These are phyloP conservation scores for Arxiozyma telluris DNA, from an alignment of 1,139 yeast species.

Conservation along the genomic window DNA sequence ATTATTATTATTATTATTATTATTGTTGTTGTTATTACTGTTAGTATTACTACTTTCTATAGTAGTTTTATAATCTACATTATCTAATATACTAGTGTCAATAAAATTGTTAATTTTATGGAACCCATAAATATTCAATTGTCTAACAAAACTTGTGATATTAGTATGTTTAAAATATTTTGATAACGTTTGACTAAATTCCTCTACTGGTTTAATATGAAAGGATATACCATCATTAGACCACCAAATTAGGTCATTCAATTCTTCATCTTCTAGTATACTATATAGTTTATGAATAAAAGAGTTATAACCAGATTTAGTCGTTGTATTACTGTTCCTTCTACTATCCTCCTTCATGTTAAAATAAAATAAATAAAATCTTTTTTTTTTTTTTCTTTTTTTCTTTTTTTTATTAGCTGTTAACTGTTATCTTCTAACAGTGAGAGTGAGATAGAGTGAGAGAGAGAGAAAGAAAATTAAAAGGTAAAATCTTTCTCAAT, in stretches of 20 bases:
- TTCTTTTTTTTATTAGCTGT: too few relatives aligned
- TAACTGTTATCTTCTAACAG: too few relatives aligned
- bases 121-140: constrained; percentile 61
- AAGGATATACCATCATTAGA: constrained; percentile 38
- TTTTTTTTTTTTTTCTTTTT: too few relatives aligned
- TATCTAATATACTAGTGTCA: constrained; percentile 13
- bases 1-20: constrained; percentile 3
- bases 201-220: constrained; percentile 42
- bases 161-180: constrained; percentile 70
- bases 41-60: constrained; percentile 1
- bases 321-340: background rate
- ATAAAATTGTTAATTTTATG: constrained; percentile 50
- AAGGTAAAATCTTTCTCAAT: too few relatives aligned
- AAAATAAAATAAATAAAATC: background rate
- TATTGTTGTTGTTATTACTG: constrained; percentile 4
- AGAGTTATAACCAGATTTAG: constrained; percentile 30
- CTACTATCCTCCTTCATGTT: background rate
- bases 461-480: too few relatives aligned
- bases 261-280: constrained; percentile 48
- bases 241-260: constrained; percentile 50
- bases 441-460: too few relatives aligned
- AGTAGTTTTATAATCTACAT: constrained; percentile 11
- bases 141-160: constrained; percentile 72
- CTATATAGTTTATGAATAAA: constrained; percentile 57
- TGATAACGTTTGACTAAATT: constrained; percentile 48